Percentiles rank a stretch among this genome's conserved stretches.
Evolutionary conservation across 768 basidiomycete species (phyloP).

Genomic region (Hygrocybe coccinea): DNA sequence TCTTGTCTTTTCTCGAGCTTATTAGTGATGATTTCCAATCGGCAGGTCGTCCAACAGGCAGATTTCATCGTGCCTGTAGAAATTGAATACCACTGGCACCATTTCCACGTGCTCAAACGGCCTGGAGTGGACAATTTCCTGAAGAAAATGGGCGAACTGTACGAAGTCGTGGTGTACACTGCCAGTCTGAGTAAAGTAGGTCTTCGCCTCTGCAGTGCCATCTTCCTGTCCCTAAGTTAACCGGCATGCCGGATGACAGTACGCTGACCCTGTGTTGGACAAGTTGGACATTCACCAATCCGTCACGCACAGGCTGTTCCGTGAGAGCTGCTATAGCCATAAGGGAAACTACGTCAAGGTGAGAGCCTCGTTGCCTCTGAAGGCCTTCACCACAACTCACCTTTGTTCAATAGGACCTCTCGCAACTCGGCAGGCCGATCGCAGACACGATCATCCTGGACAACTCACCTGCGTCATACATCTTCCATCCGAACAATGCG

Average conservation of each 20-base stretch:
- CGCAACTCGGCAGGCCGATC: slow-evolving; percentile 94
- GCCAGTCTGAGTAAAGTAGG: slow-evolving; percentile 94
- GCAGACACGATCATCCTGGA: slow-evolving; percentile 95
- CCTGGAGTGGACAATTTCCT: slow-evolving; percentile 97
- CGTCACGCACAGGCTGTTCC: slow-evolving; percentile 89
- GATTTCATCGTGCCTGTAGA: slow-evolving; percentile 99
- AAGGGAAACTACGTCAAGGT: slow-evolving; percentile 99
- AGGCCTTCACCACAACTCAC: not conserved
- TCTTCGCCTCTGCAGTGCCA: slow-evolving; percentile 2
- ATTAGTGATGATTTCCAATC: not conserved
- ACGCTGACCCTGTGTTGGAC: slow-evolving; percentile 97
- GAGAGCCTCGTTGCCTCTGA: slow-evolving; percentile 12
- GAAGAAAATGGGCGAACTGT: slow-evolving; percentile 97
- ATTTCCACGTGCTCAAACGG: slow-evolving; percentile 97
- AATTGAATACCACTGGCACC: slow-evolving; percentile 97
- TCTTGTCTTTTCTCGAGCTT: not conserved
- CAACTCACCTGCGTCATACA: slow-evolving; percentile 98
- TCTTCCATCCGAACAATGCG: slow-evolving; percentile 98
- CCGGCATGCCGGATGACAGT: slow-evolving; percentile 45
- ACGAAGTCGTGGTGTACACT: slow-evolving; percentile 97
- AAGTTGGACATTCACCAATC: slow-evolving; percentile 91
- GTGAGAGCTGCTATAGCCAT: slow-evolving; percentile 99
- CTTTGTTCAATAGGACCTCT: slow-evolving; percentile 79
- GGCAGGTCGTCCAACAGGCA: slow-evolving; percentile 84
- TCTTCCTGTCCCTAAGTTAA: not conserved